Evolutionary conservation across 1,284 basidiomycete species (phyloP), one percentile per base, ranked within the genome.

Genomic region (Cutaneotrichosporon mucoides): DNA sequence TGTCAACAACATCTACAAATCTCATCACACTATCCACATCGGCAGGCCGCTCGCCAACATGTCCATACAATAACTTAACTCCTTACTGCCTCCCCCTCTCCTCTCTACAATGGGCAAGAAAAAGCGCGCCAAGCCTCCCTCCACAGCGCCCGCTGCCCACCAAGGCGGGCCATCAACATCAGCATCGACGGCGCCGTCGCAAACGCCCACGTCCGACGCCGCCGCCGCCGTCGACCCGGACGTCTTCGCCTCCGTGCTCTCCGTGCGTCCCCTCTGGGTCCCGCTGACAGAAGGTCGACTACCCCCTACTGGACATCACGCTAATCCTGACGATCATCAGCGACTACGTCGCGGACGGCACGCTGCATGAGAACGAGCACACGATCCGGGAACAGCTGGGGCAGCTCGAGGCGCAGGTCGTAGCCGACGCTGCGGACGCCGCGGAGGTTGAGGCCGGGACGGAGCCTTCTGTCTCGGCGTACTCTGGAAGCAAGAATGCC

Each of bases 341-440:
- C 13, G 77, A 78, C 58, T 71, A 76, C 49, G 64, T 68, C 33
- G 63, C 70, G 1, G 54, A 59, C 3, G 38, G 37, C 8, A 47
- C 61, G 7, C 62, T 78, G 16, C 16, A 46, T 6, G 44, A 60
- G 1, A 60, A 71, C 16, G 52, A 72, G 8, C 58, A 60, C 6
- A 59, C 57, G 5, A 72, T 78, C 12, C 64, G 69, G 38, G 73
- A 72, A 5, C 71, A 76, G 55, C 66, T 78, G 6, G 76, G 66
- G 33, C 69, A 75, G 44, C 62, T 78, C 42, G 70, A 78, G 63
- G 76, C 76, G 4, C 69, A 71, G 4, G 60, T 69, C 4, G 73
- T 78, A 0, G 75, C 76, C 2, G 76, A 78, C 55, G 37, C 56
- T 4, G 65, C 55, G 6, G 58, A 54, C n/a, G 57, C 59, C n/a